A percentile compares a stretch with the other conserved stretches of the same genome.
Evolutionary conservation across 495 filamentous ascomycete species (phyloP).

Genomic region (Aspergillus carlsbadensis): DNA sequence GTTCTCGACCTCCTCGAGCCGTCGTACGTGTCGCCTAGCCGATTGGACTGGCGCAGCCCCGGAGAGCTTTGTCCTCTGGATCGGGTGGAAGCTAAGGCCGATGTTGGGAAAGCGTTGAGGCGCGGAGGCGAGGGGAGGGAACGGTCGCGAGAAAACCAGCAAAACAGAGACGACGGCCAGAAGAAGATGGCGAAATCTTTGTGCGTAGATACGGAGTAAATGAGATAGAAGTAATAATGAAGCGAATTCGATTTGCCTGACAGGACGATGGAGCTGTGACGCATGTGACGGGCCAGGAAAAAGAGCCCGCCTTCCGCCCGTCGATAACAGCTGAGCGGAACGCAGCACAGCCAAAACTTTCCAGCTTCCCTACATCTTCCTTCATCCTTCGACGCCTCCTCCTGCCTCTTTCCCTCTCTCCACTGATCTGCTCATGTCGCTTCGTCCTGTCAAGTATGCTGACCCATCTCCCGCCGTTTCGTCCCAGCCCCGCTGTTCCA

Average conservation of each 20-base stretch:
- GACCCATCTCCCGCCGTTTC: slow-evolving; percentile 8
- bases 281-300: slow-evolving; percentile 21
- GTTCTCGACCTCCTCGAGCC: not conserved
- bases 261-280: not conserved
- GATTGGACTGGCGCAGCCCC: slow-evolving; percentile 6
- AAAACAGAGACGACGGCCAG: not conserved
- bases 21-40: slow-evolving; percentile 5
- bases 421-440: slow-evolving; percentile 1
- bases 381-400: slow-evolving; percentile 2
- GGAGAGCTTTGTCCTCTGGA: slow-evolving; percentile 11
- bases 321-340: slow-evolving; percentile 20
- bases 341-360: not conserved
- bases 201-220: not conserved
- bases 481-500: not conserved
- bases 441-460: slow-evolving; percentile 5
- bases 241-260: not conserved
- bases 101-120: slow-evolving; percentile 14
- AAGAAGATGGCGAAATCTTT: not conserved
- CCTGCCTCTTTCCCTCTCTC: slow-evolving; percentile 1
- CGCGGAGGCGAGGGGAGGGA: not conserved
- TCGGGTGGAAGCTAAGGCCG: slow-evolving; percentile 11
- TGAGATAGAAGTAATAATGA: not conserved
- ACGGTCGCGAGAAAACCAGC: not conserved
- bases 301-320: slow-evolving; percentile 10
- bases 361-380: not conserved